Evolutionary conservation across 2,329 filamentous ascomycete genomes (phyloP), one percentile per base, ranked within the genome.

Genomic region (Lasiodiplodia gonubiensis): DNA sequence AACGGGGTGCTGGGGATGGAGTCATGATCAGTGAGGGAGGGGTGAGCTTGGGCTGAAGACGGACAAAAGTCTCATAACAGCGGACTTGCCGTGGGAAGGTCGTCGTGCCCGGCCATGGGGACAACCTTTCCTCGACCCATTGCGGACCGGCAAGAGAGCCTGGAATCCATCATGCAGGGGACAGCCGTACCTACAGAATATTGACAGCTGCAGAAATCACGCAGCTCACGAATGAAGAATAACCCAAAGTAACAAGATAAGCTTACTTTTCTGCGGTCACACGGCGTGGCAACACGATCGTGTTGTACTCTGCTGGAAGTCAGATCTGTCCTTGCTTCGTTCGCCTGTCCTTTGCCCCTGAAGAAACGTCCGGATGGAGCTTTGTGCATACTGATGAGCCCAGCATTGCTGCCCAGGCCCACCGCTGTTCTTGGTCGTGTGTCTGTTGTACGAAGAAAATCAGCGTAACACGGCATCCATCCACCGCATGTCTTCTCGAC

Each of bases 21-120:
- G 49, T 67, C 16, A 68, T 68, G 23, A 57, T 54, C 27, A 55
- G 64, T 18, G 67, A 68, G 53, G 67, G 67, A 18, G 67, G 67
- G 10, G 67, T 68, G 16, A 68, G 67, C n/a, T 18, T 68, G 30
- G 67, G 67, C 16, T 68, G 33, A 67, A 6, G 21, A 7, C 23
- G 3, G 11, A 27, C n/a, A 7, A 35, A 51, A 11, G 16, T 30
- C 33, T n/a, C 23, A 46, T 21, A 18, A 46, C 12, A 21, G 16
- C 12, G 16, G 59, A 5, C 30, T 35, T 21, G 18, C 23, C 57
- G 55, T 2, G 55, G 55, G 18, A 25, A 8, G n/a, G 30, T n/a
- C 30, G n/a, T 12, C 7, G 4, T 46, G 11, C 54, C 55, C 10
- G 33, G n/a, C 16, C 21, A 39, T 10, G 14, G 12, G 7, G 35